Conservation (phyloP, 345 rosid genomes). For the Hirschfeldia incana region DNA sequence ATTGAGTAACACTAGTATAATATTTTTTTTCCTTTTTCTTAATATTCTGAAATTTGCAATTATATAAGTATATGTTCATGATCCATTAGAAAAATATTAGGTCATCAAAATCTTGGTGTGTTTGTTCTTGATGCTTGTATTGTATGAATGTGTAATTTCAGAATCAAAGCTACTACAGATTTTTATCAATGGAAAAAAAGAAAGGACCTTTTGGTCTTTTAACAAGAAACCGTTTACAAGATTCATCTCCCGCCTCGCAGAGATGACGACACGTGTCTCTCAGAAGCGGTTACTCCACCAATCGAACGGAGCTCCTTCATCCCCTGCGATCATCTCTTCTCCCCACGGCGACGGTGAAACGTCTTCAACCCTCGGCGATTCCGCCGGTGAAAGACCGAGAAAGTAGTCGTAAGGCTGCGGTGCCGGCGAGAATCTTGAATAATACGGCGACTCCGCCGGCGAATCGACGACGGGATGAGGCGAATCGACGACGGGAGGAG, state of each 20-base stretch:
- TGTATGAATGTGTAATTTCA: neutral
- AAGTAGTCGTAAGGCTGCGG: slow-evolving; percentile 24
- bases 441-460: slow-evolving; percentile 26
- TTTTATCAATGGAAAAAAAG: neutral
- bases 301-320: slow-evolving; percentile 37
- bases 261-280: slow-evolving; percentile 16
- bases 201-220: neutral
- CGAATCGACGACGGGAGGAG: slow-evolving; percentile 19
- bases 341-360: slow-evolving; percentile 31
- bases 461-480: slow-evolving; percentile 7
- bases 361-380: slow-evolving; percentile 26
- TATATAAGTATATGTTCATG: neutral
- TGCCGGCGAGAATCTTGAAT: slow-evolving; percentile 23
- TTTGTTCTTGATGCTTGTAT: neutral
- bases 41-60: neutral
- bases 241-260: neutral
- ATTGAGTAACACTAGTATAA: neutral
- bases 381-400: slow-evolving; percentile 5
- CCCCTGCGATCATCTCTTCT: slow-evolving; percentile 23
- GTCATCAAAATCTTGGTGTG: neutral
- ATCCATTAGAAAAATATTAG: neutral
- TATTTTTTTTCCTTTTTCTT: neutral
- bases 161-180: neutral
- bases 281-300: slow-evolving; percentile 16
- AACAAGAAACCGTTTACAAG: neutral